Base-by-base conservation (phyloP, 1,284 basidiomycete genomes). In the Apiotrichum gracile region DNA sequence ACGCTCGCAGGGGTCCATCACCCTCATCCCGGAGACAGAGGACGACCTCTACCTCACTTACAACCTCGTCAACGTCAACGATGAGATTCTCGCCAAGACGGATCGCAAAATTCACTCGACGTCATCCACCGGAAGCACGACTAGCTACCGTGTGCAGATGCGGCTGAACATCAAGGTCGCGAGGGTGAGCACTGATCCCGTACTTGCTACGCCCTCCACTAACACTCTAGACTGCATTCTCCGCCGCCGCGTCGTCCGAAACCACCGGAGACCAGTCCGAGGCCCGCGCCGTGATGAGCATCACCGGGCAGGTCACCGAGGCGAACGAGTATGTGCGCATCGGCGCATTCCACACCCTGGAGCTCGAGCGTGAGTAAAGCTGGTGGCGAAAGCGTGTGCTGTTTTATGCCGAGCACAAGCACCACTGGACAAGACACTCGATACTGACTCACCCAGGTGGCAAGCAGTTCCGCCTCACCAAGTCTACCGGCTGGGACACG, bases 1-100 rank as follows among this genome's bases (percentile, higher is more conserved):
- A 46, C 49, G 17, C 5, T 34, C 21, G 17, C 67, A 91, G 86
- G 92, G 92, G 24, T 83, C 90, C 80, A 87, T 94, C 61, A 88
- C 83, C n/a, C 79, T 96, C 39, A 83, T 88, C 49, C 90, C 91
- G 25, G 88, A 97, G 73, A 90, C 94, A 66, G 90, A 96, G 65
- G 96, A 98, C 77, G 96, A 98, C 76, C 96, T 98, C 87, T 98
- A 94, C 90, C 94, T 98, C 79, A 81, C 97, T n/a, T 97, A 97
- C 77, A 97, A 98, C 77, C 81, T 98, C 54, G 94, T 98, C 54
- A 83, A 87, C 60, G 80, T 86, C 78, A 91, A 90, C 21, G 94
- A 98, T 71, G 78, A 83, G 58, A 85, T 98, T 26, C 82, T 91
- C 51, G 91, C 91, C n/a, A 82, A 88, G 51, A 91, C 92, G 6